phyloP scores from a whole-genome alignment of 768 basidiomycete genomes.

The Lentinus brumalis region DNA sequence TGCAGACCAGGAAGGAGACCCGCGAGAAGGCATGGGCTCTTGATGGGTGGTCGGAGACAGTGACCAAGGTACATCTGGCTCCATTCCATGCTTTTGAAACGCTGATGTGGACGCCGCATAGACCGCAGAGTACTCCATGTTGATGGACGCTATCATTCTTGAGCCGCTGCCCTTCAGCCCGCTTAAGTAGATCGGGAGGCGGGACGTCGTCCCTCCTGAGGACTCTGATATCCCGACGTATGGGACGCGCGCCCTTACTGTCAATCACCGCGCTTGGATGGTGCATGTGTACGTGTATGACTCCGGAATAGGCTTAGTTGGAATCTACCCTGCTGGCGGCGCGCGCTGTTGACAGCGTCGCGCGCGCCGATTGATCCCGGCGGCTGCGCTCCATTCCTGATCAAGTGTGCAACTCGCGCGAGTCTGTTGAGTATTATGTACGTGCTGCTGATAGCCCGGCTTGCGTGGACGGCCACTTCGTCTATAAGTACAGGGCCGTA shows the following conservation, averaged over 20 bases:
- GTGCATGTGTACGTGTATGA: conserved; percentile 13
- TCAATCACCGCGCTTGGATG: not conserved
- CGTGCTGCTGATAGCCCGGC: not conserved
- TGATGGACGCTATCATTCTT: conserved; percentile 88
- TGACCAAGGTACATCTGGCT: conserved; percentile 67
- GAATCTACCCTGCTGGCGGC: not conserved
- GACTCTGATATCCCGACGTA: not conserved
- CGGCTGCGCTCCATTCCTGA: not conserved
- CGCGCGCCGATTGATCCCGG: conserved; percentile 9
- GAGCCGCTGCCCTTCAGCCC: conserved; percentile 81
- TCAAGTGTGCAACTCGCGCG: not conserved
- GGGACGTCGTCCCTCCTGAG: not conserved
- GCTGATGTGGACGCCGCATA: conserved; percentile 32
- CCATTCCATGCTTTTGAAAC: not conserved
- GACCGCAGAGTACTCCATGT: conserved; percentile 86
- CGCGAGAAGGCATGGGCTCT: conserved; percentile 92
- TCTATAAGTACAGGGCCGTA: not conserved
- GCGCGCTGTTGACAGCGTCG: conserved; percentile 1
- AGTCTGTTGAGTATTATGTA: not conserved
- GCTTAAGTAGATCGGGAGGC: conserved; percentile 53
- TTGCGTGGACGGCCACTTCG: not conserved
- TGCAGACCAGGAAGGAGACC: conserved; percentile 79
- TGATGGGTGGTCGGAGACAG: conserved; percentile 95
- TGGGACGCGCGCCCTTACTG: not conserved
- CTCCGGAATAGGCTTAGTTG: conserved; percentile 10